Percentiles rank a stretch among this genome's conserved stretches.
Conservation (phyloP, 2,329 filamentous ascomycete genomes). For the Macroventuria anomochaeta region DNA sequence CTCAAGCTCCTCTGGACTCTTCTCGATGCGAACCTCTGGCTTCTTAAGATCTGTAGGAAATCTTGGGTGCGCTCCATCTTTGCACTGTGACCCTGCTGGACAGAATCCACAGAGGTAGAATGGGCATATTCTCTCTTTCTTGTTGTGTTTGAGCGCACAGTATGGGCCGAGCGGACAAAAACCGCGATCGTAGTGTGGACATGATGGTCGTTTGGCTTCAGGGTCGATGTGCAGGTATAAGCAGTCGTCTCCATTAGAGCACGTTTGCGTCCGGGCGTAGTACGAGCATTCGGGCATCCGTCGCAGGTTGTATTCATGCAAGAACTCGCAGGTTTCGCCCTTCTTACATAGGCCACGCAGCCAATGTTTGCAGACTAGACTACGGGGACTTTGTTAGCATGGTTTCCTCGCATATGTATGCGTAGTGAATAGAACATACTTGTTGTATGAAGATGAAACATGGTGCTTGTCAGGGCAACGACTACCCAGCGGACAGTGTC, state of each 20-base stretch:
- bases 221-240: slow-evolving; percentile 90
- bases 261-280: slow-evolving; percentile 91
- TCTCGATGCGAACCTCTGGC: slow-evolving; percentile 68
- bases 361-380: slow-evolving; percentile 97
- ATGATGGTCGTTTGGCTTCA: slow-evolving; percentile 65
- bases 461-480: slow-evolving; percentile 85
- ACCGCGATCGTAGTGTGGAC: slow-evolving; percentile 89
- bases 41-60: slow-evolving; percentile 74
- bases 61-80: slow-evolving; percentile 79
- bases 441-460: slow-evolving; percentile 68
- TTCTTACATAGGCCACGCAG: slow-evolving; percentile 97
- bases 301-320: slow-evolving; percentile 97
- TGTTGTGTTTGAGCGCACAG: slow-evolving; percentile 88
- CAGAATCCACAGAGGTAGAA: slow-evolving; percentile 96
- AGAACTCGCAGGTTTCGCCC: slow-evolving; percentile 93
- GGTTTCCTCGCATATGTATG: no score
- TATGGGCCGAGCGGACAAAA: slow-evolving; percentile 90
- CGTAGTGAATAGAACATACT: slow-evolving; percentile 45
- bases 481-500: slow-evolving; percentile 84
- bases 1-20: slow-evolving; percentile 74
- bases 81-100: slow-evolving; percentile 79
- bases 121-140: slow-evolving; percentile 73
- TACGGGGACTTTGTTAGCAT: slow-evolving; percentile 34
- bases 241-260: slow-evolving; percentile 96
- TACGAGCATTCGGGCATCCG: slow-evolving; percentile 99